Percentiles rank a stretch among this genome's conserved stretches.
These are phyloP conservation scores for Salpingoeca rosetta DNA, from an alignment of 78 protist genomes.

Conservation along the genomic window DNA sequence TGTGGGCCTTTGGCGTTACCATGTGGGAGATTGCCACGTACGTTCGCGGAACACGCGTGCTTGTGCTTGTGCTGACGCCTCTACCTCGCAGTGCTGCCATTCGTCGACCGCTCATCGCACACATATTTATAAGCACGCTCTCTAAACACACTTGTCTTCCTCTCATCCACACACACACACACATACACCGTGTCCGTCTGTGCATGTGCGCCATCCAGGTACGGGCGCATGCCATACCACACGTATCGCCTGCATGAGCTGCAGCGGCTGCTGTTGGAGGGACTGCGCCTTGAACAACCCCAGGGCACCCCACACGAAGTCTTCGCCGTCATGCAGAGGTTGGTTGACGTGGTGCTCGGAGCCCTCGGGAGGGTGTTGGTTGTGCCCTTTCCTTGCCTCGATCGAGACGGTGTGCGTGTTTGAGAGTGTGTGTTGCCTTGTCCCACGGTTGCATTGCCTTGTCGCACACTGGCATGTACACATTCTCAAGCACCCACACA, in stretches of 20 bases:
- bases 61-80: background rate
- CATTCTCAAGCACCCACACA: no score
- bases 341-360: no score
- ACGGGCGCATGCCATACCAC: background rate
- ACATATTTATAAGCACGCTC: background rate
- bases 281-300: no score
- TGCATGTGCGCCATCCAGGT: background rate
- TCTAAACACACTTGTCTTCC: background rate
- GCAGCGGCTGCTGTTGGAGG: no score
- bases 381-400: no score
- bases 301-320: no score
- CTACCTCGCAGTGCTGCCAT: background rate
- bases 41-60: background rate
- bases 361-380: no score
- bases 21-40: background rate
- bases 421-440: no score
- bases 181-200: background rate
- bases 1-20: background rate
- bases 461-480: no score
- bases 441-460: no score
- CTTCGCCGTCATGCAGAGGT: no score
- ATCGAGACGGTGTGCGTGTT: no score
- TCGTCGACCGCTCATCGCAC: background rate
- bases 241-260: background rate
- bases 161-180: background rate